phyloP scores from a whole-genome alignment of 768 basidiomycete genomes.

The Tricholoma matsutake region DNA sequence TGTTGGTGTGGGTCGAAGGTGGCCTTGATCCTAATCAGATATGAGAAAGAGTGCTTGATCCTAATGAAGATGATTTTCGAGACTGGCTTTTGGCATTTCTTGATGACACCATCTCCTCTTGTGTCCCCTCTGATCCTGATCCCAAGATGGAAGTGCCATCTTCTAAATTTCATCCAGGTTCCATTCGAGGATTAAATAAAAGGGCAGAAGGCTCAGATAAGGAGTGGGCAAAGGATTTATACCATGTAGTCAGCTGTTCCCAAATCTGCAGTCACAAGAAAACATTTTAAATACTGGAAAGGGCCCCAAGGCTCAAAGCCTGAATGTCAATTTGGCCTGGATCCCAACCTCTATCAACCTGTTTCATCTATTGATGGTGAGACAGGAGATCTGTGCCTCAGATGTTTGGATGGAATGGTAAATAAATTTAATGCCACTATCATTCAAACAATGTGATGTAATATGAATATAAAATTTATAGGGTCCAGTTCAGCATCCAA shows the following conservation, averaged over 20 bases:
- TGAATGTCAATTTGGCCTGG: constrained; percentile 30
- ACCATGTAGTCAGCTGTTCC: constrained; percentile 18
- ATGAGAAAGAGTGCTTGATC: constrained; percentile 1
- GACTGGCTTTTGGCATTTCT: neutral
- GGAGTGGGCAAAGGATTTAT: constrained; percentile 14
- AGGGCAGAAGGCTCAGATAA: neutral
- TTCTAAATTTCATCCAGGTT: neutral
- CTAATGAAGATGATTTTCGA: constrained; percentile 1
- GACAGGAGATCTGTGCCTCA: constrained; percentile 29
- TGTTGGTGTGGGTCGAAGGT: constrained; percentile 32
- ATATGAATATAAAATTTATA: constrained; percentile 49
- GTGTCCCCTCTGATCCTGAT: constrained; percentile 17
- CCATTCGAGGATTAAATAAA: neutral
- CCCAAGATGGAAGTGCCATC: neutral
- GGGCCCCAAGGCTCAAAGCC: constrained; percentile 10
- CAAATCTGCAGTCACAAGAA: constrained; percentile 34
- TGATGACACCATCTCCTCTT: constrained; percentile 23
- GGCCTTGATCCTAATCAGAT: constrained; percentile 30
- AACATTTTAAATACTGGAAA: constrained; percentile 26
- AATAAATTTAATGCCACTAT: constrained; percentile 44
- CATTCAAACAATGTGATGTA: constrained; percentile 32
- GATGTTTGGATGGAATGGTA: constrained; percentile 36
- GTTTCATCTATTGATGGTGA: constrained; percentile 24
- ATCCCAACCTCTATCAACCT: constrained; percentile 11
- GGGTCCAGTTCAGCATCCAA: constrained; percentile 38